phyloP scores from a whole-genome alignment of 768 basidiomycete species.

The Kwoniella newhampshirensis region DNA sequence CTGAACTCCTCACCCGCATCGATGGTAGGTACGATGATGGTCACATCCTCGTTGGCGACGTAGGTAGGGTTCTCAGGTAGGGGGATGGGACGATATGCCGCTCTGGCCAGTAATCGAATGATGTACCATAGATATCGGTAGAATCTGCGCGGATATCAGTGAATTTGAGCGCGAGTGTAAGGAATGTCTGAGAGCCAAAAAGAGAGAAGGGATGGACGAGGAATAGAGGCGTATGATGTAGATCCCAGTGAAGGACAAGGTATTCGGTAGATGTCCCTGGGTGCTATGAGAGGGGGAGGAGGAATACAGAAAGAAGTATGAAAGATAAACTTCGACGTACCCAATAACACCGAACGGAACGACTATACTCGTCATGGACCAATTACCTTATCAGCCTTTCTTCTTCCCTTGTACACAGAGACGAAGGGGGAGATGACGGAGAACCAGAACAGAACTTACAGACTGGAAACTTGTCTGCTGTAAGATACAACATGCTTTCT shows the following conservation, averaged over 20 bases:
- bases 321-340: constrained; percentile 25
- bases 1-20: constrained; percentile 95
- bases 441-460: too few relatives aligned
- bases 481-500: constrained; percentile 62
- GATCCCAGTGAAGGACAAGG: too few relatives aligned
- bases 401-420: too few relatives aligned
- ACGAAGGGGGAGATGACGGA: too few relatives aligned
- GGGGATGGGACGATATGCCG: constrained; percentile 82
- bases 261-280: too few relatives aligned
- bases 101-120: constrained; percentile 76
- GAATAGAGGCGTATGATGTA: too few relatives aligned
- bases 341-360: constrained; percentile 54
- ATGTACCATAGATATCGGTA: constrained; percentile 92
- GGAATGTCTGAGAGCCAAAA: constrained; percentile 6
- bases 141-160: constrained; percentile 63
- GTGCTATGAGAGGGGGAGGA: too few relatives aligned
- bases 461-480: constrained; percentile 84
- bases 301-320: not conserved
- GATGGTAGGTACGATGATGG: constrained; percentile 93
- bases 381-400: too few relatives aligned
- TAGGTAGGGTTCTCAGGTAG: constrained; percentile 88
- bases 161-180: constrained; percentile 6
- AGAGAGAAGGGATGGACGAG: not conserved
- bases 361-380: too few relatives aligned
- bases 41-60: constrained; percentile 85